These are phyloP conservation scores for Pisolithus tinctorius DNA, from an alignment of 768 basidiomycete species.

Conservation along the genomic window DNA sequence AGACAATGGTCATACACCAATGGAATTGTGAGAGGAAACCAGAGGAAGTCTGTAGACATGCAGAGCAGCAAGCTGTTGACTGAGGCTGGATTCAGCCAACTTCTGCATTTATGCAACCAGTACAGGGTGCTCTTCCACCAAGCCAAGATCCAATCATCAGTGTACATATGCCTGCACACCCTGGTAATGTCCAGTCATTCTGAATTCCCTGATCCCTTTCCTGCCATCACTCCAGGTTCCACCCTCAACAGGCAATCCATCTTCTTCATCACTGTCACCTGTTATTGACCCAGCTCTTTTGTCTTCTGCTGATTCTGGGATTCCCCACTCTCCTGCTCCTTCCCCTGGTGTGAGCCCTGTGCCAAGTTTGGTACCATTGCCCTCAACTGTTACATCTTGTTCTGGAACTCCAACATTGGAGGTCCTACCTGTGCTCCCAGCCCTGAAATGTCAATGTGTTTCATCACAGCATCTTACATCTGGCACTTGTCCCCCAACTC, in stretches of 20 bases:
- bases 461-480: no score
- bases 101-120: neutral
- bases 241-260: neutral
- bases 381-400: no score
- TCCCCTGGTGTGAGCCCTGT: no score
- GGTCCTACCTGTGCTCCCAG: no score
- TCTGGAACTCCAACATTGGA: no score
- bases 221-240: neutral
- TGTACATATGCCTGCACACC: neutral
- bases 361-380: no score
- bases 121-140: no score
- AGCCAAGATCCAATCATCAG: neutral
- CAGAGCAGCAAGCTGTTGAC: no score
- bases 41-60: no score
- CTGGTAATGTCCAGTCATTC: neutral
- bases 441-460: no score
- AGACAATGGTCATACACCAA: neutral
- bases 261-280: neutral
- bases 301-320: neutral
- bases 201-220: neutral
- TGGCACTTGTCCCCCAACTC: no score
- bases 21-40: slow-evolving; percentile 1
- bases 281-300: neutral
- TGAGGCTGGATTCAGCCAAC: slow-evolving; percentile 2
- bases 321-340: neutral